Evolutionary conservation across 345 rosid species (phyloP), one percentile per base, ranked within the genome.

Genomic region (Salix caprea): DNA sequence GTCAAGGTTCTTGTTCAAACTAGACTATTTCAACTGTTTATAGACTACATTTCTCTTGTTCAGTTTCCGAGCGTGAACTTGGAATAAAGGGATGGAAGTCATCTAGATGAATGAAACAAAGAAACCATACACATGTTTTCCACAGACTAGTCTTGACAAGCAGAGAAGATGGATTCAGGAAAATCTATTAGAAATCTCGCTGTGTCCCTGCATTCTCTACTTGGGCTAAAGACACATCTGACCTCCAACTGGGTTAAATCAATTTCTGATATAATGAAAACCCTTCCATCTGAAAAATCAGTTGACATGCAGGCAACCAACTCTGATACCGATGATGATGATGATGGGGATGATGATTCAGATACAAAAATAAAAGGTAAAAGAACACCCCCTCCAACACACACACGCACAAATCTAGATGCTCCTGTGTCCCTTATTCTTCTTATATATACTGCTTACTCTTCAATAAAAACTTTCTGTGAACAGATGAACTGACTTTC

Each of bases 231-330:
- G 84, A 77, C 89, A 68, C 85, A 72, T 81, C 67, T 89, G 71
- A 90, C 85, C 61, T 86, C 90, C 69, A 76, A 76, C 78, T 92
- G 97, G 97, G 87, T 84, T 24, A 79, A 82, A 74, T 84, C 95
- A 23, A 94, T 91, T 50, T 85, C 89, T 75, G 85, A 86, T 74
- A 91, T 88, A 50, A 69, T 78, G 42, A 83, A 83, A 72, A 85
- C 74, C 18, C 74, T 77, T 36, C 79, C 88, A 30, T 40, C 58
- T 23, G 74, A 73, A 70, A 23, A 65, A 72, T 70, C 76, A 62
- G 7, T 60, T 40, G 46, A 69, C 54, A 48, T 21, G 70, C 69
- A 50, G 60, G 21, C 46, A 42, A 50, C 42, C 60, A 13, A 61
- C 12, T 30, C 19, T 21, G 77, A 60, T 67, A 68, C 70, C 67